phyloP scores from a whole-genome alignment of 1,284 basidiomycete species.

The Pyrrhoderma lamaoense region DNA sequence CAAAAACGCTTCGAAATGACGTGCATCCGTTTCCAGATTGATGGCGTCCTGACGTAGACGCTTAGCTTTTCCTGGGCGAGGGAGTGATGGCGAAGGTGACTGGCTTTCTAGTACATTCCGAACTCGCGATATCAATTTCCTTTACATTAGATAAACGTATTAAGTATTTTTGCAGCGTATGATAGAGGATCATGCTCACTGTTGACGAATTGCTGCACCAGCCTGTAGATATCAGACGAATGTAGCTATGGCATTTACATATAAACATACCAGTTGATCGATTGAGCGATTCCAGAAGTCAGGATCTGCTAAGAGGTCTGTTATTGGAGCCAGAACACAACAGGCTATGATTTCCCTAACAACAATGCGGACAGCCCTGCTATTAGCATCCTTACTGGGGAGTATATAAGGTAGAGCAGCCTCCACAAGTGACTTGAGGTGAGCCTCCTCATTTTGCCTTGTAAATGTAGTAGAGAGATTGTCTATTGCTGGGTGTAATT shows the following conservation, averaged over 20 bases:
- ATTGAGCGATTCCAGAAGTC: conserved; percentile 95
- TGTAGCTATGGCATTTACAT: conserved; percentile 16
- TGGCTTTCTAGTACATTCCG: conserved; percentile 77
- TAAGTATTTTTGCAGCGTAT: background rate
- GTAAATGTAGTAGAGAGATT: conserved; percentile 85
- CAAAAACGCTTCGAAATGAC: conserved; percentile 86
- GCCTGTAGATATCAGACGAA: conserved; percentile 41
- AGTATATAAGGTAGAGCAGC: conserved; percentile 65
- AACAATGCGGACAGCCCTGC: conserved; percentile 64
- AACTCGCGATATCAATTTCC: conserved; percentile 78
- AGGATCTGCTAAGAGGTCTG: conserved; percentile 89
- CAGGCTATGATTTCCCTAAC: conserved; percentile 81
- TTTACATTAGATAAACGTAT: conserved; percentile 25
- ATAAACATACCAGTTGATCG: conserved; percentile 71
- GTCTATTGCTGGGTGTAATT: conserved; percentile 73
- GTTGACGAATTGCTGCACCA: conserved; percentile 83
- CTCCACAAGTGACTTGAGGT: conserved; percentile 68
- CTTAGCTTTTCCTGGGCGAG: conserved; percentile 29
- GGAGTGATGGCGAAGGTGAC: conserved; percentile 46
- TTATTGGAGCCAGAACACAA: conserved; percentile 74
- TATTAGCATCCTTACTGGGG: conserved; percentile 68
- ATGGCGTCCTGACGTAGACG: conserved; percentile 54
- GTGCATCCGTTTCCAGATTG: conserved; percentile 67
- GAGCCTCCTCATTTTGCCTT: conserved; percentile 81
- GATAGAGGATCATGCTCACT: conserved; percentile 41